Base-by-base conservation (phyloP, 768 basidiomycete genomes). In the Mycena chlorophos region DNA sequence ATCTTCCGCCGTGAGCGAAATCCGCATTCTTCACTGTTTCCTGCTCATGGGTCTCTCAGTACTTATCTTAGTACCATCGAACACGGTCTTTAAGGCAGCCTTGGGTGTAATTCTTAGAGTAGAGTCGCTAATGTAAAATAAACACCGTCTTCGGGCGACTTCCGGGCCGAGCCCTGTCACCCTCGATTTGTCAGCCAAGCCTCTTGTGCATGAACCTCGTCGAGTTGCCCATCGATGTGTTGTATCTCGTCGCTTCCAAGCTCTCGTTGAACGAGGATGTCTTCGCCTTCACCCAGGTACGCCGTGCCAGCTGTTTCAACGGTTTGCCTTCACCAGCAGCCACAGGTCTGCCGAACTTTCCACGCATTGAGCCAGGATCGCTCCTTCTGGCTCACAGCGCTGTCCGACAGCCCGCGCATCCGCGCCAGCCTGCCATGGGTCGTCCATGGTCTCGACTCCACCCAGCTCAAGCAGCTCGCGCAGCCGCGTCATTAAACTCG, bases 341-440 rank as follows among this genome's bases (percentile, higher is more conserved):
- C 4, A 6, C 38, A 59, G 58, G 45, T 52, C 2, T 59, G 49
- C 2, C 49, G 38, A 50, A 45, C 49, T 20, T 48, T 59, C 22
- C 54, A 31, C 23, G 34, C 27, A 3, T 34, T 55, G 4, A 38
- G 26, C 5, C 20, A 14, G 20, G 49, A 55, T 55, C 58, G 58
- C 10, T 42, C 34, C 23, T 59, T 55, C 45, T 59, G 58, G 58
- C 37, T 59, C n/a, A 51, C 38, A 22, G 53, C 54, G 26, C 46
- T 59, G 17, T 51, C 42, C 23, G 29, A 23, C 27, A 40, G 34
- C 20, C 52, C 50, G 10, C 29, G 29, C 23, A 51, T 59, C 17
- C 49, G 28, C n/a, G 50, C 49, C 29, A 34, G 27, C 28, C 55
- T 30, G 23, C 49, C 53, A 19, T 25, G 27, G 31, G 16, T 17